These are phyloP conservation scores for Ajuga chamaepitys DNA, from an alignment of 257 asterid genomes.

Conservation along the genomic window DNA sequence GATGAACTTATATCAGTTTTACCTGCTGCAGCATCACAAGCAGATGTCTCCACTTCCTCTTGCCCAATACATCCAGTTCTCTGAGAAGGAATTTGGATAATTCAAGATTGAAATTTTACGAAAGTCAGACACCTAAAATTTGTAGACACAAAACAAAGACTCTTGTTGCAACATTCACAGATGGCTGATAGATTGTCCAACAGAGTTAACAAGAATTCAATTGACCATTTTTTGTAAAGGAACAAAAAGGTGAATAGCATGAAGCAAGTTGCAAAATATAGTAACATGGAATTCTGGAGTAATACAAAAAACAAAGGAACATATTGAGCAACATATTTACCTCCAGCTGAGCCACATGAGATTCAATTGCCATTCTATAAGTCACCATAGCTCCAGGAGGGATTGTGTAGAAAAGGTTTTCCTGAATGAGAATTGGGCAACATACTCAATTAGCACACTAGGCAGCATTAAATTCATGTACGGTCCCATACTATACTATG, in stretches of 20 bases:
- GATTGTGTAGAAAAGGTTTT: conserved; percentile 62
- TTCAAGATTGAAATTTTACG: background rate
- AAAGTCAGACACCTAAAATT: conserved; percentile 9
- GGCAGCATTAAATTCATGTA: background rate
- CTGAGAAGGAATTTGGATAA: conserved; percentile 35
- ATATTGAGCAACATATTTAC: conserved; percentile 32
- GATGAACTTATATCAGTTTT: conserved; percentile 15
- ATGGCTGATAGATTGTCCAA: background rate
- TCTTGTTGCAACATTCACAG: background rate
- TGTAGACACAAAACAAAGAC: background rate
- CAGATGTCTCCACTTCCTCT: conserved; percentile 87
- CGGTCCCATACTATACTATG: background rate
- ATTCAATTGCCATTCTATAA: conserved; percentile 62
- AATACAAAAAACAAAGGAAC: background rate
- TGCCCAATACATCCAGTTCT: conserved; percentile 45
- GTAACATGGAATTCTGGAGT: background rate
- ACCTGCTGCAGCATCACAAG: conserved; percentile 67
- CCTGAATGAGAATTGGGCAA: conserved; percentile 40
- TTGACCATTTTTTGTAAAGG: background rate
- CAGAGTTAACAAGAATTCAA: background rate
- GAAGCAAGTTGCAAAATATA: conserved; percentile 13
- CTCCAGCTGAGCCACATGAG: conserved; percentile 50
- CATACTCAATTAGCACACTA: conserved; percentile 15
- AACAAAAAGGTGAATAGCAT: background rate
- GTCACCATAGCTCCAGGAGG: conserved; percentile 61